phyloP scores from a whole-genome alignment of 2,329 filamentous ascomycete genomes.

The Cercospora nicotianae region DNA sequence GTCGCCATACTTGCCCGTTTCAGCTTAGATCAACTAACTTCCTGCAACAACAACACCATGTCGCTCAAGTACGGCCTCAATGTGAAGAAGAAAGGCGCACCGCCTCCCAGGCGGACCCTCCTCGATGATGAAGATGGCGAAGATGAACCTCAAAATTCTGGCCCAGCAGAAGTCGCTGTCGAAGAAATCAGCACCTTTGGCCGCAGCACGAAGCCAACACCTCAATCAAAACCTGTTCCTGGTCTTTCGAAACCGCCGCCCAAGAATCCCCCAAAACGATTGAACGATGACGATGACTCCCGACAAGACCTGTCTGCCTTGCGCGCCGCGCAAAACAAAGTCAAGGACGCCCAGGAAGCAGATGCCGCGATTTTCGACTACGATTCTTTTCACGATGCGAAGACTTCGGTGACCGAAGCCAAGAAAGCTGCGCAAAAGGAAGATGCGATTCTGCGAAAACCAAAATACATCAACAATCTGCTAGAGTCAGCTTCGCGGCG shows the following conservation, averaged over 20 bases:
- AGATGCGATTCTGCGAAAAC: slow-evolving; percentile 61
- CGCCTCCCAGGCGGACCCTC: slow-evolving; percentile 26
- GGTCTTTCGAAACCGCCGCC: slow-evolving; percentile 36
- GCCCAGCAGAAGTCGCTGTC: slow-evolving; percentile 42
- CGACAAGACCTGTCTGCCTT: slow-evolving; percentile 61
- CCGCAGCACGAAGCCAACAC: slow-evolving; percentile 44
- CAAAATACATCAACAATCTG: slow-evolving; percentile 77
- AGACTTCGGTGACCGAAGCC: slow-evolving; percentile 60
- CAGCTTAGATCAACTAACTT: slow-evolving; percentile 4
- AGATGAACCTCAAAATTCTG: slow-evolving; percentile 21
- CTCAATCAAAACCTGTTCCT: slow-evolving; percentile 33
- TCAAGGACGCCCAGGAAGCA: slow-evolving; percentile 63
- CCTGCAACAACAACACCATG: slow-evolving; percentile 29
- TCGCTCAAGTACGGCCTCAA: slow-evolving; percentile 42
- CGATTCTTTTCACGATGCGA: slow-evolving; percentile 75
- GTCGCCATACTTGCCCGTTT: slow-evolving; percentile 6
- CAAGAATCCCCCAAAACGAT: slow-evolving; percentile 44
- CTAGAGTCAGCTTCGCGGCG: slow-evolving; percentile 72
- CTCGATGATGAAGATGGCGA: slow-evolving; percentile 35
- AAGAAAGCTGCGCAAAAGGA: slow-evolving; percentile 56
- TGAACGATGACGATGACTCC: slow-evolving; percentile 43
- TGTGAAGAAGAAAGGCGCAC: slow-evolving; percentile 34
- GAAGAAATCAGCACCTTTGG: slow-evolving; percentile 60
- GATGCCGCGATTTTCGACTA: slow-evolving; percentile 83
- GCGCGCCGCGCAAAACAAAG: slow-evolving; percentile 59